Conservation (phyloP, 805 yeast genomes). For the Komagataella phaffii region DNA sequence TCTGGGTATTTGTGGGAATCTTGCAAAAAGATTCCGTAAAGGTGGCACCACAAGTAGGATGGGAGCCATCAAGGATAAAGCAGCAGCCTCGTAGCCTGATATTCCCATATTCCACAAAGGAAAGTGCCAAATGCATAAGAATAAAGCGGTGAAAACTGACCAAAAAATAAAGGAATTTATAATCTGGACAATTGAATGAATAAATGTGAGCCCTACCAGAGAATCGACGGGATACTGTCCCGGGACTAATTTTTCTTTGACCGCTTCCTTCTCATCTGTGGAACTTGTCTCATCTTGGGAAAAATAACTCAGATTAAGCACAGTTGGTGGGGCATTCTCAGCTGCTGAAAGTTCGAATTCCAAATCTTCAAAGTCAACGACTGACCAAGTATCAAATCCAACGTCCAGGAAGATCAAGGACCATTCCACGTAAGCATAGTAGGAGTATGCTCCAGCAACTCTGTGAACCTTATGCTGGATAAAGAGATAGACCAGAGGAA, state of each 20-base stretch:
- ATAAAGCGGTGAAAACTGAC: constrained; percentile 71
- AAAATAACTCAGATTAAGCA: constrained; percentile 5
- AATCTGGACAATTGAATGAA: constrained; percentile 28
- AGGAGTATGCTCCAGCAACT: constrained; percentile 88
- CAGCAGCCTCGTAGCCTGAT: constrained; percentile 79
- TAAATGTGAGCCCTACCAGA: constrained; percentile 8
- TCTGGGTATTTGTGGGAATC: constrained; percentile 41
- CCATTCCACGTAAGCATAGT: constrained; percentile 95
- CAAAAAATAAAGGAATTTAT: constrained; percentile 72
- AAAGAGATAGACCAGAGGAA: constrained; percentile 80
- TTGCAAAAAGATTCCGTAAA: constrained; percentile 21
- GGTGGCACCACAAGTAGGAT: constrained; percentile 26
- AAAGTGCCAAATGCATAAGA: constrained; percentile 89
- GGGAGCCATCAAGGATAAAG: constrained; percentile 47
- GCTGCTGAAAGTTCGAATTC: constrained; percentile 27
- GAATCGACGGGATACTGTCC: background rate
- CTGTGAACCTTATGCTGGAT: constrained; percentile 86
- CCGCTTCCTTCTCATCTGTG: background rate
- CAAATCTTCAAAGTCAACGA: constrained; percentile 54
- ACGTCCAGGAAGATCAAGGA: constrained; percentile 71
- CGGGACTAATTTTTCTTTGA: background rate
- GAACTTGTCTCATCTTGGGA: background rate
- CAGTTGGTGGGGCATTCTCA: constrained; percentile 3
- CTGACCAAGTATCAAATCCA: constrained; percentile 72
- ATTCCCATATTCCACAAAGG: constrained; percentile 98